Conservation (phyloP, 1,139 yeast genomes). For the Hanseniaspora gamundiae region DNA sequence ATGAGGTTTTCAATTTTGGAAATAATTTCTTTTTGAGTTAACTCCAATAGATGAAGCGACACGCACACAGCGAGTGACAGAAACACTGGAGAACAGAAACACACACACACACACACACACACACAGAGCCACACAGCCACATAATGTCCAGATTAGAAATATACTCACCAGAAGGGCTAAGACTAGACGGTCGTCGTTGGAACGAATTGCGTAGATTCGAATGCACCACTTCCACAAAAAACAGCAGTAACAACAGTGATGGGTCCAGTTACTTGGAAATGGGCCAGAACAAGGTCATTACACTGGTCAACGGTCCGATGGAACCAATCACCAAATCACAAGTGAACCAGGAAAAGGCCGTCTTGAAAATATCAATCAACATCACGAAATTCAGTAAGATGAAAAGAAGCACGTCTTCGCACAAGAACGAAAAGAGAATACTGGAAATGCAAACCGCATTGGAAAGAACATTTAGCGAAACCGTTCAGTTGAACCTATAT, state of each 20-base stretch:
- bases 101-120: neutral
- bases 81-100: too few relatives aligned
- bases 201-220: constrained; percentile 77
- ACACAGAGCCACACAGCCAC: neutral
- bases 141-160: constrained; percentile 59
- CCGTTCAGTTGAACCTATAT: constrained; percentile 60
- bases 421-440: constrained; percentile 54
- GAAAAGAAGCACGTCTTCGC: constrained; percentile 51
- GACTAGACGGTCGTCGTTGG: constrained; percentile 92
- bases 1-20: too few relatives aligned
- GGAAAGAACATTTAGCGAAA: constrained; percentile 70
- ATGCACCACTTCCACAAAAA: constrained; percentile 46
- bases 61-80: too few relatives aligned
- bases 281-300: constrained; percentile 82
- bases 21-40: too few relatives aligned
- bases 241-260: constrained; percentile 35
- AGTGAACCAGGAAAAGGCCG: constrained; percentile 35
- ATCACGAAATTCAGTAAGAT: constrained; percentile 74
- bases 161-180: constrained; percentile 86
- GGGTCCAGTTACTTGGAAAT: constrained; percentile 90
- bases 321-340: constrained; percentile 49
- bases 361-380: constrained; percentile 50
- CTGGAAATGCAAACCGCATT: constrained; percentile 66
- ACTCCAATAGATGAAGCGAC: too few relatives aligned
- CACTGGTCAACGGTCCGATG: constrained; percentile 81